phyloP scores from a whole-genome alignment of 371 early-diverging fungal genomes.

The Lichtheimia corymbifera region DNA sequence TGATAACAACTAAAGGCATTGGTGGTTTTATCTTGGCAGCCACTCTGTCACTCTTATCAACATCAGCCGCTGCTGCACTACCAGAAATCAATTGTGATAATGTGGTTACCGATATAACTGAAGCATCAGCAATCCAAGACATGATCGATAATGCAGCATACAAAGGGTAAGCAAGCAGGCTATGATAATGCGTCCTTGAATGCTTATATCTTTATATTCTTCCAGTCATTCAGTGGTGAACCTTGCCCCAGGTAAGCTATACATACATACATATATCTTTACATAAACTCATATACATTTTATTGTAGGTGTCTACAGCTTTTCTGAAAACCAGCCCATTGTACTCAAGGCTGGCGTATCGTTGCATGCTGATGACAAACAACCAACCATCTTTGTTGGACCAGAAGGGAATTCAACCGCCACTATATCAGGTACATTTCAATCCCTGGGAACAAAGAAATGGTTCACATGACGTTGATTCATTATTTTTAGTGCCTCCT shows the following conservation, averaged over 20 bases:
- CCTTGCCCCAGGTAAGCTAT: constrained; percentile 24
- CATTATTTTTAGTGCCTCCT: constrained; percentile 17
- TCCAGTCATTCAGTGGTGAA: constrained; percentile 30
- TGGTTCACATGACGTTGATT: background rate
- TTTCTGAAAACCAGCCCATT: constrained; percentile 13
- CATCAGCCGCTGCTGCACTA: background rate
- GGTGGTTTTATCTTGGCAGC: no score
- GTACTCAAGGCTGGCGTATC: constrained; percentile 19
- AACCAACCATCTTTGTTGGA: constrained; percentile 15
- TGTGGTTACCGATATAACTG: background rate
- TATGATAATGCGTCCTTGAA: background rate
- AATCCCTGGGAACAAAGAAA: background rate
- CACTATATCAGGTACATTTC: constrained; percentile 18
- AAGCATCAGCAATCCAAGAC: constrained; percentile 18
- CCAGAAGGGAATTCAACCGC: constrained; percentile 10
- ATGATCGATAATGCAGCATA: constrained; percentile 34
- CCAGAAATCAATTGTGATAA: background rate
- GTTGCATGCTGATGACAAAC: constrained; percentile 8
- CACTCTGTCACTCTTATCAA: no score
- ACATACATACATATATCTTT: background rate
- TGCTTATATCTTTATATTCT: background rate
- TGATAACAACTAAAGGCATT: no score
- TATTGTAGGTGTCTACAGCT: constrained; percentile 19
- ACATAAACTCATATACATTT: background rate
- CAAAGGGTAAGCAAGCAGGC: constrained; percentile 14